Evolutionary conservation across 2,329 filamentous ascomycete genomes (phyloP).

Genomic region (Aspergillus proliferans): DNA sequence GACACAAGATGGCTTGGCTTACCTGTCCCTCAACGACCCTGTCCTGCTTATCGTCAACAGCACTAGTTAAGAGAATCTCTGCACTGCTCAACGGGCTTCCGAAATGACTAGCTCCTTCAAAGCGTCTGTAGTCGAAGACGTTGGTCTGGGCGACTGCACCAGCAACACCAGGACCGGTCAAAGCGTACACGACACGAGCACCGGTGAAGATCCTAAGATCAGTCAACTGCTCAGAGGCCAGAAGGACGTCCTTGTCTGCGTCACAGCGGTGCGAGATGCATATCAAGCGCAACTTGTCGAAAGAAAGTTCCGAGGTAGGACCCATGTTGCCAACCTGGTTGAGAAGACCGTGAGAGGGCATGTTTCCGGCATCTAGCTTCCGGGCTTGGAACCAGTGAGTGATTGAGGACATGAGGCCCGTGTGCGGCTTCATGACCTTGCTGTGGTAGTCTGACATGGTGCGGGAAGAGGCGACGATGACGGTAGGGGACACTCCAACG

Average conservation of each 20-base stretch:
- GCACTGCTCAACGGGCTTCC: conserved; percentile 73
- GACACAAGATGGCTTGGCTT: conserved; percentile 23
- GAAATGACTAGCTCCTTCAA: conserved; percentile 58
- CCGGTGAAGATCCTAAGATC: conserved; percentile 77
- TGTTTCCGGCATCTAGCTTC: conserved; percentile 64
- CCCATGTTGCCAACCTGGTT: conserved; percentile 39
- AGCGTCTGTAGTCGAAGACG: conserved; percentile 73
- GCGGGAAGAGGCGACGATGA: conserved; percentile 70
- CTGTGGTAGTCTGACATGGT: conserved; percentile 64
- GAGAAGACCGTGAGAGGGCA: conserved; percentile 61
- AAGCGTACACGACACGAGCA: conserved; percentile 75
- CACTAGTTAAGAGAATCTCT: conserved; percentile 61
- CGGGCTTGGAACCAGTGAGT: conserved; percentile 68
- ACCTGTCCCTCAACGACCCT: conserved; percentile 56
- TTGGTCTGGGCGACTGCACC: conserved; percentile 84
- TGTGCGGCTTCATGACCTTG: conserved; percentile 54
- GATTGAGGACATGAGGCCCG: conserved; percentile 58
- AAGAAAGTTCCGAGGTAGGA: conserved; percentile 34
- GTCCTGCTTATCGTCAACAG: conserved; percentile 26
- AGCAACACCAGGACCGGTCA: conserved; percentile 76
- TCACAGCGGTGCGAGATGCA: conserved; percentile 70
- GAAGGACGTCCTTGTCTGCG: conserved; percentile 51
- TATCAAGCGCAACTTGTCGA: conserved; percentile 71
- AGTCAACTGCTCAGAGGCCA: conserved; percentile 65
- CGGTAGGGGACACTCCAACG: conserved; percentile 69